phyloP scores from a whole-genome alignment of 2,329 filamentous ascomycete genomes.

The Penicillium sp. region DNA sequence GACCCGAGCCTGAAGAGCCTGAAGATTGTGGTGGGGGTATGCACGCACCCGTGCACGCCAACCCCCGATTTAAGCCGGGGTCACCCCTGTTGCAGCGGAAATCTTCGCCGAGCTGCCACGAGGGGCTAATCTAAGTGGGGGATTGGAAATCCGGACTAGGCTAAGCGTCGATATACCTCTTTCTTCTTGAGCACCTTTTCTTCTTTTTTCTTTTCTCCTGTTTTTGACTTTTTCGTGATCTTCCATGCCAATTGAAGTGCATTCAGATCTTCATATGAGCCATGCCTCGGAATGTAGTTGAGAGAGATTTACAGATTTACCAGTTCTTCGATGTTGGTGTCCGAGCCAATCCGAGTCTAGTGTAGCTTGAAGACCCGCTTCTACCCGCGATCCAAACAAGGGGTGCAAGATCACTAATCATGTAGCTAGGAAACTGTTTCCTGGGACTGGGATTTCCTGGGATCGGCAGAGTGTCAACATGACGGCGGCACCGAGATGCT shows the following conservation, averaged over 20 bases:
- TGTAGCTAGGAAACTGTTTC: conserved; percentile 9
- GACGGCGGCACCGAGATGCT: not conserved
- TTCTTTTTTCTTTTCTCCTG: not conserved
- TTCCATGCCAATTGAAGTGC: not conserved
- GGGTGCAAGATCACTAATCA: too few relatives aligned
- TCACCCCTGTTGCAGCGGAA: not conserved
- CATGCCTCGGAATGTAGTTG: not conserved
- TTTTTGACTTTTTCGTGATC: not conserved
- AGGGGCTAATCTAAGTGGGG: not conserved
- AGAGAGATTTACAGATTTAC: too few relatives aligned
- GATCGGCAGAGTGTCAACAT: conserved; percentile 1
- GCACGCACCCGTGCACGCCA: not conserved
- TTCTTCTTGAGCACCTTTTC: too few relatives aligned
- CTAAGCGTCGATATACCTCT: not conserved
- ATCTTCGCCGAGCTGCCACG: not conserved
- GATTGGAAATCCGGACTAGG: not conserved
- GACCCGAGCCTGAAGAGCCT: not conserved
- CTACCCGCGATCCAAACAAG: too few relatives aligned
- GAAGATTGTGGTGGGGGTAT: too few relatives aligned
- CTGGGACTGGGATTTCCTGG: conserved; percentile 7
- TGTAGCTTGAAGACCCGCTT: conserved; percentile 4
- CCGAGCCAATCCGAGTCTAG: conserved; percentile 7
- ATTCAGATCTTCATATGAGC: not conserved
- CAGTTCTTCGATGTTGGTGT: too few relatives aligned
- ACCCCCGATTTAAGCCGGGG: not conserved